Evolutionary conservation across 306 rosid genomes (phyloP).

Genomic region (Rosa chinensis): DNA sequence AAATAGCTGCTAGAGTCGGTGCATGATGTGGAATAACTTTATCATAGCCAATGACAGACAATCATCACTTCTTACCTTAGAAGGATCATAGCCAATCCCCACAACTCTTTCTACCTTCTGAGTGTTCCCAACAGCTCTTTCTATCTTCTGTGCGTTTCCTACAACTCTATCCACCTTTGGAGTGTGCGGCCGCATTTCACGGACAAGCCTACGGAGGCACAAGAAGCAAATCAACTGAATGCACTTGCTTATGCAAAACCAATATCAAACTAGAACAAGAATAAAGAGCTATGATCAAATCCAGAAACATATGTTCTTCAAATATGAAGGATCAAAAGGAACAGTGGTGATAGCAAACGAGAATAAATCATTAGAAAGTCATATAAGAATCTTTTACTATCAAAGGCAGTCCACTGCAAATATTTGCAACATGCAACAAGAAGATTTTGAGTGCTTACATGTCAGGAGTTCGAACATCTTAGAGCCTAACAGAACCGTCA

Average conservation of each 20-base stretch:
- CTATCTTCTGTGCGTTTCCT: slow-evolving; percentile 64
- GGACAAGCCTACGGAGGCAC: slow-evolving; percentile 60
- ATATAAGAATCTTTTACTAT: background rate
- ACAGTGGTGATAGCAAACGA: background rate
- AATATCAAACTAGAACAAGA: background rate
- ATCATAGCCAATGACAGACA: background rate
- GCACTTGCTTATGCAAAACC: slow-evolving; percentile 2
- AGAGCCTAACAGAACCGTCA: slow-evolving; percentile 87
- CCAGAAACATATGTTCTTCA: background rate
- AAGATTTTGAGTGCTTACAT: slow-evolving; percentile 52
- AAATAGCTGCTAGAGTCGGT: background rate
- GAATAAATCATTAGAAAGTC: background rate
- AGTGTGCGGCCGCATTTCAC: slow-evolving; percentile 64
- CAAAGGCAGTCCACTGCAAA: background rate
- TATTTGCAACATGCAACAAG: slow-evolving; percentile 3
- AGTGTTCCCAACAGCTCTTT: slow-evolving; percentile 75
- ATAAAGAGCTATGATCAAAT: background rate
- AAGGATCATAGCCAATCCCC: slow-evolving; percentile 90
- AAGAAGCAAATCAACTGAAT: slow-evolving; percentile 5
- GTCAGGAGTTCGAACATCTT: slow-evolving; percentile 83
- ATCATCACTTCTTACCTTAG: slow-evolving; percentile 59
- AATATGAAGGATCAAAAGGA: background rate
- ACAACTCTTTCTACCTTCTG: slow-evolving; percentile 76
- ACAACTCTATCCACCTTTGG: slow-evolving; percentile 45
- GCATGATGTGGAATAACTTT: background rate